phyloP scores from a whole-genome alignment of 1,284 basidiomycete genomes.

The Chondrostereum purpureum region DNA sequence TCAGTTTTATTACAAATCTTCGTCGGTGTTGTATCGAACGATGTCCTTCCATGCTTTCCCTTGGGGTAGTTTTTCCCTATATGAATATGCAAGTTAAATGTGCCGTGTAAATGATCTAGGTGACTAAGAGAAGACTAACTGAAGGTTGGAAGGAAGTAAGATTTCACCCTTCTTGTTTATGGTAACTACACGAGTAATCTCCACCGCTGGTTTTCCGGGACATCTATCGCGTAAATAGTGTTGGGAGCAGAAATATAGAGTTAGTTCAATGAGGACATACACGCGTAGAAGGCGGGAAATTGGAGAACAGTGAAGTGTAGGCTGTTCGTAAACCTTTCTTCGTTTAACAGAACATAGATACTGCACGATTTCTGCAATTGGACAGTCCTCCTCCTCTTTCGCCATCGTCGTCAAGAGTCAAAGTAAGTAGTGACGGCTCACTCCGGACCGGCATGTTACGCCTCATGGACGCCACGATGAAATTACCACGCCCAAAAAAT shows the following conservation, averaged over 20 bases:
- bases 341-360: slow-evolving; percentile 45
- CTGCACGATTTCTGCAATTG: slow-evolving; percentile 66
- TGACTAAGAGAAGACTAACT: slow-evolving; percentile 37
- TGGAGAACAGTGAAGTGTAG: slow-evolving; percentile 55
- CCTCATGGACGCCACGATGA: no score
- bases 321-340: slow-evolving; percentile 25
- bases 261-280: slow-evolving; percentile 34
- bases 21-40: slow-evolving; percentile 20
- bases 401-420: slow-evolving; percentile 6
- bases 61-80: slow-evolving; percentile 34
- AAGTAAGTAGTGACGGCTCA: no score
- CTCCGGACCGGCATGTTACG: no score
- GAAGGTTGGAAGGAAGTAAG: slow-evolving; percentile 40
- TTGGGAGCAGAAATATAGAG: slow-evolving; percentile 3
- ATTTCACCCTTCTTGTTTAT: slow-evolving; percentile 57
- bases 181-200: slow-evolving; percentile 58
- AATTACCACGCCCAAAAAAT: no score
- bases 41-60: slow-evolving; percentile 51
- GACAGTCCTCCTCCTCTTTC: slow-evolving; percentile 31
- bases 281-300: slow-evolving; percentile 65
- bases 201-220: slow-evolving; percentile 53
- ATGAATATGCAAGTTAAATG: background rate
- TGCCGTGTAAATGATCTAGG: slow-evolving; percentile 1
- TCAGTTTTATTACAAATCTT: no score
- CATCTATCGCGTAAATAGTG: slow-evolving; percentile 40